Evolutionary conservation across 1,284 basidiomycete species (phyloP), one percentile per base, ranked within the genome.

Genomic region (Austroboletus novae-zelandiae): DNA sequence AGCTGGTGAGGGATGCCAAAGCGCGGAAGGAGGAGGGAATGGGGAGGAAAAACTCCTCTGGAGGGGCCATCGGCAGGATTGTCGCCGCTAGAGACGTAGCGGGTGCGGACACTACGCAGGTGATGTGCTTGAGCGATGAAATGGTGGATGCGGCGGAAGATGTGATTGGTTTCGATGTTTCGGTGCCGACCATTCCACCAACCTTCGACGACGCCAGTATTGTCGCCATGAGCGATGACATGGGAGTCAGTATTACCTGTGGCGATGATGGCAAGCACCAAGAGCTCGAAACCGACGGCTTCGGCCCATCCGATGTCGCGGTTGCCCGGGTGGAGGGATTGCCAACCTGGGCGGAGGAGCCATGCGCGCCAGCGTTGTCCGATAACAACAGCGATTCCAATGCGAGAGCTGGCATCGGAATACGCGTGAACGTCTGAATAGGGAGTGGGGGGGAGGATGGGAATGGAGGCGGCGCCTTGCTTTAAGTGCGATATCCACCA

Each of bases 201-300:
- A 0, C 72, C 72, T 52, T 76, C 64, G 10, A 75, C 59, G 8
- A 77, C 67, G 0, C 70, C 67, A 15, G 34, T 42, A 58, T 75
- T 77, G 61, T 76, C 71, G 0, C 73, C 62, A 40, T 55, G 68
- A 14, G 70, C 46, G 10, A 57, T 59, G 60, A 40, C 8, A 2
- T 2, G 20, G n/a, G 4, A 23, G 4, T 4, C 20, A 2, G 4
- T 23, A 23, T 4, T 23, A 3, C 20, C 20, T 3, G 20, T 5
- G 6, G 9, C 8, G 3, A 5, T 7, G 6, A 27, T 27, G 6
- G 27, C 9, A 1, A 1, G 6, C 6, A 27, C 27, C 6, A 27
- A 6, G 9, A 27, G 27, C 6, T 27, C 27, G 9, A 27, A 27
- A 1, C 27, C 27, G 7, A 27, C 27, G 4, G 27, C 27, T 6